phyloP scores from a whole-genome alignment of 441 rosid genomes.

The Erodium trifolium region DNA sequence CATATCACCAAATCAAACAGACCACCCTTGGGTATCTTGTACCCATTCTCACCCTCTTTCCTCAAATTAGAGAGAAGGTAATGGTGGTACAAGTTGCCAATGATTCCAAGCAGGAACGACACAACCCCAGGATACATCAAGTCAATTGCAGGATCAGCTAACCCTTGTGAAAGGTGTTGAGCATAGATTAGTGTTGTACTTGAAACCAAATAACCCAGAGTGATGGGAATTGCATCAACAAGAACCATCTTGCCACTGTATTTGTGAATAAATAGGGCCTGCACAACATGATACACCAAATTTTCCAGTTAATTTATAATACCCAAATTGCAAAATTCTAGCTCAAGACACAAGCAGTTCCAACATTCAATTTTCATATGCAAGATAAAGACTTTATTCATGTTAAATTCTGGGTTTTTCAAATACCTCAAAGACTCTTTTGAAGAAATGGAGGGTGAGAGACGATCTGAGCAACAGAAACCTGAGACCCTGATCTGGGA shows the following conservation, averaged over 20 bases:
- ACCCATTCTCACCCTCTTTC: conserved; percentile 32
- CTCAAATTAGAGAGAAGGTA: conserved; percentile 49
- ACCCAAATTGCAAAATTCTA: too few relatives aligned
- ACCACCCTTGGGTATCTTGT: conserved; percentile 64
- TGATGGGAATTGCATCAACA: conserved; percentile 29
- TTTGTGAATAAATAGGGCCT: conserved; percentile 58
- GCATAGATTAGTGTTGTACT: conserved; percentile 40
- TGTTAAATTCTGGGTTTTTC: not conserved
- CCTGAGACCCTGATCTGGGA: conserved; percentile 42
- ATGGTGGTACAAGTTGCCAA: conserved; percentile 76
- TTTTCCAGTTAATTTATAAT: too few relatives aligned
- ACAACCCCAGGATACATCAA: conserved; percentile 33
- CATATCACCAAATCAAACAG: conserved; percentile 48
- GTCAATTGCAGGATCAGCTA: conserved; percentile 39
- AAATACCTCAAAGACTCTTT: conserved; percentile 68
- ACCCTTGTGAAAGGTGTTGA: conserved; percentile 35
- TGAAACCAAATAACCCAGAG: conserved; percentile 31
- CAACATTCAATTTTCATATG: not conserved
- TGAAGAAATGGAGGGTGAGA: conserved; percentile 64
- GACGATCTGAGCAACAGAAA: conserved; percentile 43
- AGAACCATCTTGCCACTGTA: conserved; percentile 45
- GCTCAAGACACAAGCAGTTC: not conserved
- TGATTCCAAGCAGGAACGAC: conserved; percentile 43
- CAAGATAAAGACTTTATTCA: not conserved
- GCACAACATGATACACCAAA: conserved; percentile 11